Percentiles rank a stretch among this genome's conserved stretches.
Conservation (phyloP, 306 rosid species). For the Carpinus fangiana region DNA sequence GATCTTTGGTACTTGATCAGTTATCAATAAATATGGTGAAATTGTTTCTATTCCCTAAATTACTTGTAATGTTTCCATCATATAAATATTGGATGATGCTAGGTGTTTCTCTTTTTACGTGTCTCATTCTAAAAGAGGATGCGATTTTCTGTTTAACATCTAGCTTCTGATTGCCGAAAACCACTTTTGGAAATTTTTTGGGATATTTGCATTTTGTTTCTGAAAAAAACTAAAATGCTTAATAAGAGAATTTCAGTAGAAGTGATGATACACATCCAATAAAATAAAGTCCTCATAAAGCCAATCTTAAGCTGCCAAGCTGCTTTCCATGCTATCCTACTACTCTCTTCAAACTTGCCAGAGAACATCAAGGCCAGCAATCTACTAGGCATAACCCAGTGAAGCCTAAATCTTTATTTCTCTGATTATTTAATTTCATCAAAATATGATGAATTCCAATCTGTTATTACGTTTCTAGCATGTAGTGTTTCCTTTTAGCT, state of each 20-base stretch:
- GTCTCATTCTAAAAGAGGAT: not conserved
- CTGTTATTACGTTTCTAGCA: constrained; percentile 2
- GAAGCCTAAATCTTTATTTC: not conserved
- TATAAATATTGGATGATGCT: not conserved
- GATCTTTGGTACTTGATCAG: not conserved
- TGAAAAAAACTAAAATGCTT: not conserved
- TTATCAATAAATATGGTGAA: not conserved
- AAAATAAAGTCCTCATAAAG: not conserved
- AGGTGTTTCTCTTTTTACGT: not conserved
- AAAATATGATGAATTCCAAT: not conserved
- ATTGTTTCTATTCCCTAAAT: not conserved
- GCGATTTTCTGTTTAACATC: not conserved
- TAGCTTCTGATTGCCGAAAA: not conserved
- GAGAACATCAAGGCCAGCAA: not conserved
- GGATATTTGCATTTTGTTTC: not conserved
- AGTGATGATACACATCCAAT: not conserved
- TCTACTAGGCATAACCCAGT: not conserved
- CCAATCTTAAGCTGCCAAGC: not conserved
- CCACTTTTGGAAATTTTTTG: not conserved
- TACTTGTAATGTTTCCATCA: not conserved
- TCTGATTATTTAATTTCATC: not conserved
- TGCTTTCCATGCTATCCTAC: not conserved
- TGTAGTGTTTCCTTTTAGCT: constrained; percentile 13
- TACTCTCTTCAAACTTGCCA: not conserved
- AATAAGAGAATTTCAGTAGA: not conserved